A percentile compares a stretch with the other conserved stretches of the same genome.
Conservation (phyloP, 2,329 filamentous ascomycete species). For the Blastomyces emzantsi region DNA sequence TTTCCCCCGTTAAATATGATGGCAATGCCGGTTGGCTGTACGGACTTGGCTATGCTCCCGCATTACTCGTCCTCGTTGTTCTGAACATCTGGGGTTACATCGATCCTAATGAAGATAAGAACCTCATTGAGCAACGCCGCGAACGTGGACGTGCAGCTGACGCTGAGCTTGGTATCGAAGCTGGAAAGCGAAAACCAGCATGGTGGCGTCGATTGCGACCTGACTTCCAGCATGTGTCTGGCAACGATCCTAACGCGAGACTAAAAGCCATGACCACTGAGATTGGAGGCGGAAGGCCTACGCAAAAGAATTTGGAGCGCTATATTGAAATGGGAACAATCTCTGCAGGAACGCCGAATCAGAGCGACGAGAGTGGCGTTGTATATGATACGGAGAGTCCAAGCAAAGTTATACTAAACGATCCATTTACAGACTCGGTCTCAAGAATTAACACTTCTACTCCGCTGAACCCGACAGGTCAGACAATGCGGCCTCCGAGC, state of each 20-base stretch:
- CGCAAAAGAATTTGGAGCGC: constrained; percentile 22
- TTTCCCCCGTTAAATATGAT: constrained; percentile 49
- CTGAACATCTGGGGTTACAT: constrained; percentile 45
- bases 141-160: constrained; percentile 49
- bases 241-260: constrained; percentile 21
- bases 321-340: constrained; percentile 34
- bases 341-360: constrained; percentile 10
- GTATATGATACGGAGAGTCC: constrained; percentile 9
- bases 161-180: constrained; percentile 49
- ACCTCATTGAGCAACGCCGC: constrained; percentile 56
- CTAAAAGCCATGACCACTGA: constrained; percentile 29
- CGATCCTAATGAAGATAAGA: constrained; percentile 61
- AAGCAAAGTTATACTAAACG: not conserved
- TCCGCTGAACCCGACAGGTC: constrained; percentile 10
- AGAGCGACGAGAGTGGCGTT: not conserved
- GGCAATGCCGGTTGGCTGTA: constrained; percentile 50
- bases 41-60: constrained; percentile 53
- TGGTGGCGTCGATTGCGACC: constrained; percentile 50
- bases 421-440: constrained; percentile 5
- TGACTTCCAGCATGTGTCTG: constrained; percentile 23
- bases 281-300: constrained; percentile 26
- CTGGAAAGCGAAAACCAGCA: constrained; percentile 46
- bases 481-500: constrained; percentile 13
- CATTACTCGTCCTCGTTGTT: constrained; percentile 41
- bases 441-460: not conserved